phyloP scores from a whole-genome alignment of 441 rosid species.

The Adansonia grandidieri region DNA sequence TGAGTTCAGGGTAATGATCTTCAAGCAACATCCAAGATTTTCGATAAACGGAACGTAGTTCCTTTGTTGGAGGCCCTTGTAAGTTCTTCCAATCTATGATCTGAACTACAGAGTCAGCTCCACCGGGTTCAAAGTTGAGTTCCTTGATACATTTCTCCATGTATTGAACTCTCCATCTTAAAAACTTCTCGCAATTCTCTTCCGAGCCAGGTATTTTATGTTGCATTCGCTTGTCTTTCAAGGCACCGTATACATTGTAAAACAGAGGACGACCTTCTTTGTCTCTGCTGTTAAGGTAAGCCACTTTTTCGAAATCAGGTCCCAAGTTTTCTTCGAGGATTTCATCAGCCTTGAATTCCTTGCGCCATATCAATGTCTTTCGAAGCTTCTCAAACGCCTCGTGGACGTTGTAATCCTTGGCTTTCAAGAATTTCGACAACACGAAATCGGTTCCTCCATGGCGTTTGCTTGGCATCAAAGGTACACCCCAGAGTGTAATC shows the following conservation, averaged over 20 bases:
- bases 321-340: slow-evolving; percentile 38
- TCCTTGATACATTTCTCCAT: slow-evolving; percentile 47
- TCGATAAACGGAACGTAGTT: slow-evolving; percentile 35
- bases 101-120: slow-evolving; percentile 50
- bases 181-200: slow-evolving; percentile 37
- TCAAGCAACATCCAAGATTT: slow-evolving; percentile 39
- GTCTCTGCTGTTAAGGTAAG: slow-evolving; percentile 36
- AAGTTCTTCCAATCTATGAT: slow-evolving; percentile 56
- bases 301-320: slow-evolving; percentile 35
- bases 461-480: slow-evolving; percentile 55
- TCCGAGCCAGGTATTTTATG: slow-evolving; percentile 35
- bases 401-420: slow-evolving; percentile 41
- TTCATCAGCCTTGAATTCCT: slow-evolving; percentile 36
- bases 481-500: slow-evolving; percentile 58
- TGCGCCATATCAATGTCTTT: slow-evolving; percentile 55
- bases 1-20: slow-evolving; percentile 55
- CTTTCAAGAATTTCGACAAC: slow-evolving; percentile 55
- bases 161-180: slow-evolving; percentile 44
- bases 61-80: slow-evolving; percentile 41
- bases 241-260: slow-evolving; percentile 37
- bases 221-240: slow-evolving; percentile 40
- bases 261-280: slow-evolving; percentile 56
- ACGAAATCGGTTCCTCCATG: slow-evolving; percentile 53
- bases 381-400: slow-evolving; percentile 59
- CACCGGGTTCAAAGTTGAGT: slow-evolving; percentile 50